Evolutionary conservation across 768 basidiomycete genomes (phyloP), one percentile per base, ranked within the genome.

Genomic region (Amanita pallidorosea): DNA sequence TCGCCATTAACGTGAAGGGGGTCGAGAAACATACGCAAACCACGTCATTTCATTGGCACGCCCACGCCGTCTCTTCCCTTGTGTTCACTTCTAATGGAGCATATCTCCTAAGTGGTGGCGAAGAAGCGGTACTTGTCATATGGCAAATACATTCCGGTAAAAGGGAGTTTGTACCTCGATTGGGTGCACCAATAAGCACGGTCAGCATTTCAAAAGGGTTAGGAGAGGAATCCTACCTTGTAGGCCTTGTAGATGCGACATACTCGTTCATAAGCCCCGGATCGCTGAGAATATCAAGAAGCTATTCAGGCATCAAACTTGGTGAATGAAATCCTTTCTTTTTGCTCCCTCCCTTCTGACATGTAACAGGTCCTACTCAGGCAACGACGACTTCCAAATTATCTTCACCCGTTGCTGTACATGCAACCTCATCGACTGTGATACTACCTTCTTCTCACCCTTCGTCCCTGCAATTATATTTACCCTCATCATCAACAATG

Each of bases 81-180:
- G 72, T 82, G 0, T 99, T 98, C 65, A 88, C 92, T 0, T 67
- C 83, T 11, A 93, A 95, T 56, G 96, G 96, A 11, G 85, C 91
- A 7, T 95, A 96, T 63, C 67, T 99, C 15, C 67, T 98, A 44
- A 94, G 88, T 54, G 95, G 92, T 55, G 96, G 96, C 41, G 91
- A 96, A 65, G 96, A 98, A 64, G 79, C 87, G 29, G 95, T 97
- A 8, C 67, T 99, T n/a, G 94, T 98, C 35, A 85, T 95, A 53
- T 99, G 96, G 96, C 91, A 96, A 61, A 64, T 99, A 37, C 84
- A 90, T 55, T 81, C 85, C 0, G 88, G 88, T 4, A 88, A 82
- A 65, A 85, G 83, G 62, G 93, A 96, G 63, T 98, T 90, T 61
- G 79, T 98, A 2, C 93, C 96, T 29, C 81, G 96, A 46, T 73